phyloP scores from a whole-genome alignment of 768 basidiomycete species.

The Kwoniella dejecticola region DNA sequence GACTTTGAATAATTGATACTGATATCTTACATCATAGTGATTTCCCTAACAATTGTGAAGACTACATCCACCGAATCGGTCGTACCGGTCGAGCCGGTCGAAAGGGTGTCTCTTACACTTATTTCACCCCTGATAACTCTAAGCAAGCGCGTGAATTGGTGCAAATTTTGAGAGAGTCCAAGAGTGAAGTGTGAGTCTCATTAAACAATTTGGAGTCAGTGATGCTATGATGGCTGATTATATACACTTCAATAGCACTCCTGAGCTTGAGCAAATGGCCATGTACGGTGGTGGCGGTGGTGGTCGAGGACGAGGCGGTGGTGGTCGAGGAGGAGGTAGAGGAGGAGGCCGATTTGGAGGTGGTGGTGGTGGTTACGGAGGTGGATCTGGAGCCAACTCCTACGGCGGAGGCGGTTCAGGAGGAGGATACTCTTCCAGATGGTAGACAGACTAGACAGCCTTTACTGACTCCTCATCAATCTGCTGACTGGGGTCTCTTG shows the following conservation, averaged over 20 bases:
- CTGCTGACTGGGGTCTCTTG: not conserved
- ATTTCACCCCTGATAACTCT: slow-evolving; percentile 94
- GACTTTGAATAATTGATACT: too few species aligned
- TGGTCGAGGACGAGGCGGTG: slow-evolving; percentile 47
- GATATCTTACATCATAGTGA: slow-evolving; percentile 67
- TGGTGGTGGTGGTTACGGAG: slow-evolving; percentile 37
- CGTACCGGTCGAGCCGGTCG: slow-evolving; percentile 73
- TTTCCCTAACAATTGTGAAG: slow-evolving; percentile 97
- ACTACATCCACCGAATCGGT: slow-evolving; percentile 94
- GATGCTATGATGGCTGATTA: too few species aligned
- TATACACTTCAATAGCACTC: too few species aligned
- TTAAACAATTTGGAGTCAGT: too few species aligned
- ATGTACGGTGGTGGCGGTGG: slow-evolving; percentile 80
- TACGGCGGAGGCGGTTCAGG: slow-evolving; percentile 42
- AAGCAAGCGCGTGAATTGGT: slow-evolving; percentile 92
- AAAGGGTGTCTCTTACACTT: slow-evolving; percentile 91
- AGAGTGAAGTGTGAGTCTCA: slow-evolving; percentile 60
- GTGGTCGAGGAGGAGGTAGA: slow-evolving; percentile 49
- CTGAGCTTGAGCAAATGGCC: slow-evolving; percentile 90
- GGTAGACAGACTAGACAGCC: slow-evolving; percentile 21
- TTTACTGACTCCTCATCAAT: not conserved
- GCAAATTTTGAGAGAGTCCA: slow-evolving; percentile 70
- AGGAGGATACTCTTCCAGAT: slow-evolving; percentile 47
- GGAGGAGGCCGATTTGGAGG: slow-evolving; percentile 39
- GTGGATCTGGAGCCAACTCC: slow-evolving; percentile 31